A percentile compares a stretch with the other conserved stretches of the same genome.
phyloP scores from a whole-genome alignment of 148 eudicot species.

The Linanthus parryae region DNA sequence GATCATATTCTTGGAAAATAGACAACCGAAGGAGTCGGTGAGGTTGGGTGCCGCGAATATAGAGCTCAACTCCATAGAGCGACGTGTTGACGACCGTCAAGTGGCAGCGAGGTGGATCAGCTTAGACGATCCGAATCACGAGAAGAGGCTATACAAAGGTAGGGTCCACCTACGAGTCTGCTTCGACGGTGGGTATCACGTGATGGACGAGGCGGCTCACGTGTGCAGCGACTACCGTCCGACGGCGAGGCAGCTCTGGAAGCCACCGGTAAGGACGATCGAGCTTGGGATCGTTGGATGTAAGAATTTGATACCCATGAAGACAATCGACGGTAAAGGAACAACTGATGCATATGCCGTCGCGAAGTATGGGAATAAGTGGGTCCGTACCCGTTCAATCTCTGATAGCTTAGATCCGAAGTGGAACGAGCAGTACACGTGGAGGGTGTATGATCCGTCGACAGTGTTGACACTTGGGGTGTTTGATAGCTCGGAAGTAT shows the following conservation, averaged over 20 bases:
- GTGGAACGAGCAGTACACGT: constrained; percentile 99
- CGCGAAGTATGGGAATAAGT: constrained; percentile 90
- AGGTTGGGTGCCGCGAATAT: constrained; percentile 46
- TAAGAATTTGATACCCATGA: constrained; percentile 59
- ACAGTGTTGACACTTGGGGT: constrained; percentile 78
- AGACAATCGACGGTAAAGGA: constrained; percentile 60
- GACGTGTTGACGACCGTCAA: constrained; percentile 84
- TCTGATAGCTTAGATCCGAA: constrained; percentile 69
- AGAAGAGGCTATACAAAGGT: constrained; percentile 45
- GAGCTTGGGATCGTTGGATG: constrained; percentile 87
- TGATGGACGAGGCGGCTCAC: constrained; percentile 91
- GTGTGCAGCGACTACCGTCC: constrained; percentile 89
- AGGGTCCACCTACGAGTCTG: constrained; percentile 75
- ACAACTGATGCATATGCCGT: constrained; percentile 76
- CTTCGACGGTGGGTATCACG: constrained; percentile 95
- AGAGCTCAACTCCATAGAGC: constrained; percentile 58
- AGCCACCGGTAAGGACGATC: constrained; percentile 61
- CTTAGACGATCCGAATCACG: constrained; percentile 48
- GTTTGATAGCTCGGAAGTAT: constrained; percentile 58
- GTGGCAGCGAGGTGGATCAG: constrained; percentile 63
- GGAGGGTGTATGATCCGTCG: constrained; percentile 87
- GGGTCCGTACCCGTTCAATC: constrained; percentile 79
- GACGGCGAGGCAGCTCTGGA: constrained; percentile 91
- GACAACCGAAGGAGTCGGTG: constrained; percentile 38
- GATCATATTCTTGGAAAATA: constrained; percentile 41